A percentile compares a stretch with the other conserved stretches of the same genome.
These are phyloP conservation scores for Arabis alpina DNA, from an alignment of 345 rosid species.

Conservation along the genomic window DNA sequence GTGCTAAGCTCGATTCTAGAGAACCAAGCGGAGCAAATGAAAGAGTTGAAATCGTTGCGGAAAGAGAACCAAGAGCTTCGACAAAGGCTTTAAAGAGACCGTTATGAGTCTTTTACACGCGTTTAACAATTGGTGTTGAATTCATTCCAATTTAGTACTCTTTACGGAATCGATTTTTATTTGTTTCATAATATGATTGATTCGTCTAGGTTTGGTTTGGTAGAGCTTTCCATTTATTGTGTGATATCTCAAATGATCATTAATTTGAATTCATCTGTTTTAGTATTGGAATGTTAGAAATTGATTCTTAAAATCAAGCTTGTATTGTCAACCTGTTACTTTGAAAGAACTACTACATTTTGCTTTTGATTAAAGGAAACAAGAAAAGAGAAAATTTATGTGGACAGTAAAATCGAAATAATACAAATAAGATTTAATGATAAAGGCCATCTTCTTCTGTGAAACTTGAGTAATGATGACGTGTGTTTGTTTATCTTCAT, in stretches of 20 bases:
- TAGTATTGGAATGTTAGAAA: neutral
- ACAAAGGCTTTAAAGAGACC: slow-evolving; percentile 62
- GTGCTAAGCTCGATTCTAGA: slow-evolving; percentile 69
- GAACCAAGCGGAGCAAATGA: slow-evolving; percentile 85
- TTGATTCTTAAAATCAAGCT: neutral
- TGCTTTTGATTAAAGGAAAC: neutral
- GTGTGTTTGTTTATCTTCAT: slow-evolving; percentile 19
- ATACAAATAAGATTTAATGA: slow-evolving; percentile 5
- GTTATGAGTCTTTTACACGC: neutral
- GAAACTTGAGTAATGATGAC: neutral
- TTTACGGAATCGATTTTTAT: neutral
- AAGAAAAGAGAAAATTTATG: neutral
- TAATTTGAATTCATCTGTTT: neutral
- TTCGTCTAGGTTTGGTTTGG: slow-evolving; percentile 14
- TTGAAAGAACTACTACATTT: neutral
- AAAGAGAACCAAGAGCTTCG: slow-evolving; percentile 86
- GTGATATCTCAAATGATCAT: neutral
- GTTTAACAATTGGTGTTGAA: slow-evolving; percentile 19
- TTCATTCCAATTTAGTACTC: slow-evolving; percentile 1
- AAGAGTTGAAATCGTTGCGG: slow-evolving; percentile 71
- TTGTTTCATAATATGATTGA: neutral
- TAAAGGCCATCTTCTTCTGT: neutral
- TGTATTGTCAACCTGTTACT: neutral
- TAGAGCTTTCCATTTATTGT: neutral
- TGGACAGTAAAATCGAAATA: neutral